Evolutionary conservation across 352 stramenopile genomes (phyloP).

Genomic region (Phytophthora ohioensis): DNA sequence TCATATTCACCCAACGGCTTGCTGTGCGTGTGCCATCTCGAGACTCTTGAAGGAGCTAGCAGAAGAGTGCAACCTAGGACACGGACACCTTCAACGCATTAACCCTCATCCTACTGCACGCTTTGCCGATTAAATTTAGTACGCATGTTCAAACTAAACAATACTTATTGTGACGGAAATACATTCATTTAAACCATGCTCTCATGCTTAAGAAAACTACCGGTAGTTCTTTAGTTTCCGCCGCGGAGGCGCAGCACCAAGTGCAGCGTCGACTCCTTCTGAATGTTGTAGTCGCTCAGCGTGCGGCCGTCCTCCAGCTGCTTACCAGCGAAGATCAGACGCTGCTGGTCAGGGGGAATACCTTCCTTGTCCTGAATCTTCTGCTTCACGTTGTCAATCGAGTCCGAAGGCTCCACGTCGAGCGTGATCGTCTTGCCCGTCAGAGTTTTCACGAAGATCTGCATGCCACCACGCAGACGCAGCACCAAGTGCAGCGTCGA

Average conservation of each 20-base stretch:
- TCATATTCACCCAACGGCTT: constrained; percentile 4
- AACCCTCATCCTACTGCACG: no score
- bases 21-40: neutral
- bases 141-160: neutral
- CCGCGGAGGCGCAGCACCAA: constrained; percentile 28
- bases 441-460: constrained; percentile 42
- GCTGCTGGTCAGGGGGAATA: constrained; percentile 95
- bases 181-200: constrained; percentile 7
- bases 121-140: no score
- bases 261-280: constrained; percentile 38
- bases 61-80: no score
- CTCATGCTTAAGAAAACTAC: neutral
- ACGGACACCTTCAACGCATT: no score
- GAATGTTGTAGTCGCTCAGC: constrained; percentile 38
- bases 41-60: constrained; percentile 28
- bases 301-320: constrained; percentile 86
- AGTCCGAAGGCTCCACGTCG: constrained; percentile 32
- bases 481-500: constrained; percentile 34
- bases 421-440: constrained; percentile 37
- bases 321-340: constrained; percentile 96
- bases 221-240: constrained; percentile 12
- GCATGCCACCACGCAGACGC: constrained; percentile 45
- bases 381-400: constrained; percentile 35
- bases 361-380: constrained; percentile 63
- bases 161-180: constrained; percentile 6